Percentiles rank a stretch among this genome's conserved stretches.
These are phyloP conservation scores for Lentinula sp. DNA, from an alignment of 768 basidiomycete genomes.

Conservation along the genomic window DNA sequence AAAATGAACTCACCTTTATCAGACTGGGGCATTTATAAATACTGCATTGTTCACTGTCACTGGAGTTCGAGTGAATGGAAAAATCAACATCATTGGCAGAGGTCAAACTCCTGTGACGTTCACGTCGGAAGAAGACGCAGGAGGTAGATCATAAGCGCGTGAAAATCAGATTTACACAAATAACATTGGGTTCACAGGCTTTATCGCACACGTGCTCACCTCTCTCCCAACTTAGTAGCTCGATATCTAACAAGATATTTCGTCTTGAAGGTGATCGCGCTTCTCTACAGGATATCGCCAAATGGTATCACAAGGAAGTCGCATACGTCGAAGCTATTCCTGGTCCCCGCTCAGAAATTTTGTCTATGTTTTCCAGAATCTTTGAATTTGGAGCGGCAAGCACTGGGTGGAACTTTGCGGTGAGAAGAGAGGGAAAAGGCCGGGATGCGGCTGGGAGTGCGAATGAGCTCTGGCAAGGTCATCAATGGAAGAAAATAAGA, in stretches of 20 bases:
- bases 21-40: constrained; percentile 29
- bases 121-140: constrained; percentile 25
- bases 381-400: constrained; percentile 11
- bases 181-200: constrained; percentile 18
- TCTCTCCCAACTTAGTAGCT: constrained; percentile 16
- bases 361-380: background rate
- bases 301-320: constrained; percentile 13
- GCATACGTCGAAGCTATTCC: constrained; percentile 11
- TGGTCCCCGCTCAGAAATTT: background rate
- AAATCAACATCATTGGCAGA: constrained; percentile 22
- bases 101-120: constrained; percentile 23
- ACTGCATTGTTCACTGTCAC: constrained; percentile 21
- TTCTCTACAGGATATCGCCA: constrained; percentile 18
- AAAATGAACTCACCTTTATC: background rate
- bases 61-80: constrained; percentile 18
- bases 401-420: constrained; percentile 12
- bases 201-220: constrained; percentile 27
- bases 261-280: constrained; percentile 29
- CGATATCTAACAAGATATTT: constrained; percentile 23
- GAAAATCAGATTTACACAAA: background rate
- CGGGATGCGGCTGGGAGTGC: constrained; percentile 12
- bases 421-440: constrained; percentile 7
- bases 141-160: constrained; percentile 14
- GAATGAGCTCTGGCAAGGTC: constrained; percentile 15
- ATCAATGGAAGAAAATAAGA: constrained; percentile 16